These are phyloP conservation scores for Colletotrichum falcatum DNA, from an alignment of 2,329 filamentous ascomycete genomes.

Conservation along the genomic window DNA sequence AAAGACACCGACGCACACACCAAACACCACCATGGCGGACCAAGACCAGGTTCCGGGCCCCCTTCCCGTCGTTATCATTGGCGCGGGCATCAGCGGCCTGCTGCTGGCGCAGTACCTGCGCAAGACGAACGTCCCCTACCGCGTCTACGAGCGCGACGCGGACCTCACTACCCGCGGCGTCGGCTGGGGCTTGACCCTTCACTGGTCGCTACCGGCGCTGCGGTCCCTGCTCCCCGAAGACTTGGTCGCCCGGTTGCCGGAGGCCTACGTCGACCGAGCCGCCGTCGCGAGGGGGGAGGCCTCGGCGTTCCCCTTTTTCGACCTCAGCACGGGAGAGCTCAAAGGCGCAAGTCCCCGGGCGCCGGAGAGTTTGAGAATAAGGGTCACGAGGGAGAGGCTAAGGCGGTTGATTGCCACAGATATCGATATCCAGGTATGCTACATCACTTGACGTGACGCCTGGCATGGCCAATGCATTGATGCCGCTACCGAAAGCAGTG, in stretches of 20 bases:
- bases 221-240: constrained; percentile 62
- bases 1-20: background rate
- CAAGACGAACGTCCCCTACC: constrained; percentile 53
- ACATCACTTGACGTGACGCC: background rate
- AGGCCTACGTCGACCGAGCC: constrained; percentile 65
- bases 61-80: constrained; percentile 51
- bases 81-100: constrained; percentile 53
- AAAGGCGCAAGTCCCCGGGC: constrained; percentile 56
- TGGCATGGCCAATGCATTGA: background rate
- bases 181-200: constrained; percentile 74
- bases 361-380: constrained; percentile 57
- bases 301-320: constrained; percentile 66
- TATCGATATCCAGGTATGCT: constrained; percentile 52
- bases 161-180: constrained; percentile 60
- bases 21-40: constrained; percentile 11
- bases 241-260: constrained; percentile 58
- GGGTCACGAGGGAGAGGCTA: constrained; percentile 61
- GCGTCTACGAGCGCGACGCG: constrained; percentile 65
- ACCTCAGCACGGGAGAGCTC: constrained; percentile 63
- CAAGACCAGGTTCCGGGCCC: constrained; percentile 15
- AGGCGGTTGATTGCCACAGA: constrained; percentile 58
- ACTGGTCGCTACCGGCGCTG: constrained; percentile 69
- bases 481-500: background rate
- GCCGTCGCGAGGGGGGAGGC: constrained; percentile 59
- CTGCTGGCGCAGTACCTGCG: constrained; percentile 52